Conservation (phyloP, 495 filamentous ascomycete species). For the Physcia stellaris region DNA sequence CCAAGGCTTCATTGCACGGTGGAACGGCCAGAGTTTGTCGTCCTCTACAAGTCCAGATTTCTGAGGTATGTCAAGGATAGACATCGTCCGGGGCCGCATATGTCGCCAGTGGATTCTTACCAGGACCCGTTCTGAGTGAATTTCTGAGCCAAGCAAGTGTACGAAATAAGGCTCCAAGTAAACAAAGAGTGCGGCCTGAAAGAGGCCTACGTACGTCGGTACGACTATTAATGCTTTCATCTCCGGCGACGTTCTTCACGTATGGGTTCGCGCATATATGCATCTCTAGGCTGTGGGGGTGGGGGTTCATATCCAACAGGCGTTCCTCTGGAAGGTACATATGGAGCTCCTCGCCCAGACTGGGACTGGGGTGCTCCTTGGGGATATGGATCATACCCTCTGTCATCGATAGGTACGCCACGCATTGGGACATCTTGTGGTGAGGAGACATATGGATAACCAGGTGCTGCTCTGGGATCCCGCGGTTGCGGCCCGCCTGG, state of each 20-base stretch:
- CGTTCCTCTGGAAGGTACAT: constrained; percentile 3
- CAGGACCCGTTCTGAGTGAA: too few species aligned
- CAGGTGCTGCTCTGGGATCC: constrained; percentile 5
- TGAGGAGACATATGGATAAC: constrained; percentile 6
- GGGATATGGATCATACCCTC: constrained; percentile 2
- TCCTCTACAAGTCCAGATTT: too few species aligned
- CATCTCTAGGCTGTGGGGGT: constrained; percentile 8
- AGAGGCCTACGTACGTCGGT: too few species aligned
- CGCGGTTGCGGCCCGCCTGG: background rate
- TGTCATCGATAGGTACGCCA: constrained; percentile 8
- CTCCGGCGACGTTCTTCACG: constrained; percentile 11
- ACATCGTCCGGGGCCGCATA: too few species aligned
- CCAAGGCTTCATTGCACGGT: too few species aligned
- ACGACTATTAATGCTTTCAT: too few species aligned
- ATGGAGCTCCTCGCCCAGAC: constrained; percentile 8
- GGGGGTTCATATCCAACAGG: constrained; percentile 8
- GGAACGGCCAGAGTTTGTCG: too few species aligned
- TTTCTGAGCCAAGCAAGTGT: too few species aligned
- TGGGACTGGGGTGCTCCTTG: constrained; percentile 3
- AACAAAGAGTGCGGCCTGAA: too few species aligned
- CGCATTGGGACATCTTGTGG: constrained; percentile 6
- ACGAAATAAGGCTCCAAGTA: too few species aligned
- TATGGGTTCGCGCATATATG: constrained; percentile 8
- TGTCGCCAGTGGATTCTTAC: too few species aligned
- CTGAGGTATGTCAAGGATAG: too few species aligned